Conservation (phyloP, 257 asterid species). For the Schizonepeta tenuifolia region DNA sequence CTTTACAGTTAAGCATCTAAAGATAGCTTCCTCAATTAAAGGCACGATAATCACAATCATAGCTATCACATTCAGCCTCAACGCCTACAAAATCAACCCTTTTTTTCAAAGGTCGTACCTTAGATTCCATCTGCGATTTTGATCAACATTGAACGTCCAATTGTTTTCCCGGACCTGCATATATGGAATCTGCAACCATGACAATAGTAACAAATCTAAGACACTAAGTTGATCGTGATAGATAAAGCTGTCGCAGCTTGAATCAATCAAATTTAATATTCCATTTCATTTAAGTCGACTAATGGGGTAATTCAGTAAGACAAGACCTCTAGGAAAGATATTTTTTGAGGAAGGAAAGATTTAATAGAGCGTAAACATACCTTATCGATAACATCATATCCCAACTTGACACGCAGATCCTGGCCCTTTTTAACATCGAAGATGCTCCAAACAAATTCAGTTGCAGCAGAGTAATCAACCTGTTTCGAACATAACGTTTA, state of each 20-base stretch:
- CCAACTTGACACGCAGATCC: conserved; percentile 80
- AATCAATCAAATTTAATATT: background rate
- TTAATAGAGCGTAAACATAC: conserved; percentile 38
- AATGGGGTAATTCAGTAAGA: conserved; percentile 4
- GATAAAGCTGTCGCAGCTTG: background rate
- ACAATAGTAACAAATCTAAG: conserved; percentile 13
- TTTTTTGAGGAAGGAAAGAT: background rate
- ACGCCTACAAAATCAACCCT: conserved; percentile 13
- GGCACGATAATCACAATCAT: background rate
- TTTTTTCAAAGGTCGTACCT: conserved; percentile 58
- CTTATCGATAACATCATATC: conserved; percentile 75
- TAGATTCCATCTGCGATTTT: conserved; percentile 68
- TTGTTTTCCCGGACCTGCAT: conserved; percentile 81
- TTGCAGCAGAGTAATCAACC: conserved; percentile 64
- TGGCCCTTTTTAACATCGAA: conserved; percentile 68
- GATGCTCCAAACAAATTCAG: conserved; percentile 75
- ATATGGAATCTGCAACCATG: conserved; percentile 58
- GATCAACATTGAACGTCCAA: conserved; percentile 73
- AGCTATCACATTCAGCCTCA: conserved; percentile 11
- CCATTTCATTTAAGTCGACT: background rate
- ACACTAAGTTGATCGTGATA: background rate
- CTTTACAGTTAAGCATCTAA: conserved; percentile 7
- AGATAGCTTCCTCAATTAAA: conserved; percentile 3
- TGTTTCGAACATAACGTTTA: conserved; percentile 42
- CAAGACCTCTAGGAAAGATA: conserved; percentile 1